phyloP scores from a whole-genome alignment of 331 rosid species.

The Pyrus hybrid region DNA sequence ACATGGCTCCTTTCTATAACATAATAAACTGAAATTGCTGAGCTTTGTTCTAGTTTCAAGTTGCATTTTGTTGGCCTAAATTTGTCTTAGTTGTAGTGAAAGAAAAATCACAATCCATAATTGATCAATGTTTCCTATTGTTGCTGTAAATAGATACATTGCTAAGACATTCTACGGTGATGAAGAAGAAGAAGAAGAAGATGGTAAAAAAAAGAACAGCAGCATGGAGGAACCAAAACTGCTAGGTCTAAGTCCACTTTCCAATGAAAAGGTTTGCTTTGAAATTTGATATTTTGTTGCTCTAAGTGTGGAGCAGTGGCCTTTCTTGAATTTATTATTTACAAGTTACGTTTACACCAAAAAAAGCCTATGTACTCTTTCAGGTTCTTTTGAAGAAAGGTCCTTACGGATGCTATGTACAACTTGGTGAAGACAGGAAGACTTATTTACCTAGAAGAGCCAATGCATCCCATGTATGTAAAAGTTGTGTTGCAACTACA shows the following conservation, averaged over 20 bases:
- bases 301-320: background rate
- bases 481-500: background rate
- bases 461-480: slow-evolving; percentile 70
- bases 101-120: background rate
- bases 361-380: background rate
- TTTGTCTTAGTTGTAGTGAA: background rate
- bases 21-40: background rate
- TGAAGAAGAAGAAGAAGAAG: slow-evolving; percentile 52
- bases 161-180: slow-evolving; percentile 68
- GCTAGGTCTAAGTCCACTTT: slow-evolving; percentile 60
- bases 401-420: slow-evolving; percentile 85
- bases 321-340: slow-evolving; percentile 20
- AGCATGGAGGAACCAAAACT: slow-evolving; percentile 65
- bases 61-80: background rate
- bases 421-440: slow-evolving; percentile 91
- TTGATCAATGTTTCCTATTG: slow-evolving; percentile 7
- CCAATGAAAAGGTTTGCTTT: slow-evolving; percentile 62
- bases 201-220: slow-evolving; percentile 16
- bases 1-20: background rate
- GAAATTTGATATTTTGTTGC: slow-evolving; percentile 1
- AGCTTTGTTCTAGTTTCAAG: background rate
- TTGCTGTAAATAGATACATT: slow-evolving; percentile 61
- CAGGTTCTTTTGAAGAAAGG: slow-evolving; percentile 88
- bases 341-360: background rate
- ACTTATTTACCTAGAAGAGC: slow-evolving; percentile 69